phyloP scores from a whole-genome alignment of 768 basidiomycete genomes.

The Tylopilus cervinicoccineus region DNA sequence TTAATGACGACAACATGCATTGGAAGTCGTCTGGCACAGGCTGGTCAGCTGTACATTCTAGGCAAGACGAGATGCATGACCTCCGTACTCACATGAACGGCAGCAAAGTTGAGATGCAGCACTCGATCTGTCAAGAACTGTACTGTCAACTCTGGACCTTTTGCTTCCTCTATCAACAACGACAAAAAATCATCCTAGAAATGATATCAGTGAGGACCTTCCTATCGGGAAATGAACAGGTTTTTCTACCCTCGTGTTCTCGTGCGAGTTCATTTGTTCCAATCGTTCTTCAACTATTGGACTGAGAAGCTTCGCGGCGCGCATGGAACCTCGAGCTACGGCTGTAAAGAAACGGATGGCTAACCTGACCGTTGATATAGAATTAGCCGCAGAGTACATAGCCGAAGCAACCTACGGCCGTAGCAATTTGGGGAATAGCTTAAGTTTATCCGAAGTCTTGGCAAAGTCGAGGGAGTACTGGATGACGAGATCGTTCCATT shows the following conservation, averaged over 20 bases:
- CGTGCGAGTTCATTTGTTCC: not conserved
- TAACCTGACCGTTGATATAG: too few species aligned
- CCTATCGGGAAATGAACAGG: not conserved
- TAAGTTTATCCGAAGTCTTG: too few species aligned
- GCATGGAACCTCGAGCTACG: not conserved
- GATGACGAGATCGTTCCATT: too few species aligned
- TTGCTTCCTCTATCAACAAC: slow-evolving; percentile 26
- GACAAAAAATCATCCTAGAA: too few species aligned
- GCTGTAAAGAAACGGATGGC: too few species aligned
- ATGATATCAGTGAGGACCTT: not conserved
- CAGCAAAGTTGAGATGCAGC: slow-evolving; percentile 15
- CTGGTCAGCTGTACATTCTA: too few species aligned
- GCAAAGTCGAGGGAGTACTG: too few species aligned
- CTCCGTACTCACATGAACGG: slow-evolving; percentile 19
- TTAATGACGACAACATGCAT: not conserved
- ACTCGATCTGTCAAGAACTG: not conserved
- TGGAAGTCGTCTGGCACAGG: not conserved
- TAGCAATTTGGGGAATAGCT: too few species aligned
- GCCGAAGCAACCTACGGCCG: too few species aligned
- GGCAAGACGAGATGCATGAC: too few species aligned
- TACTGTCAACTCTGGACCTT: not conserved
- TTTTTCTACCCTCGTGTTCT: not conserved
- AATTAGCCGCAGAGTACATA: too few species aligned
- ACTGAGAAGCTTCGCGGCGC: slow-evolving; percentile 3
- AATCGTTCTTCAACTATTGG: slow-evolving; percentile 2